Evolutionary conservation across 2,329 filamentous ascomycete species (phyloP), one percentile per base, ranked within the genome.

Genomic region (Paecilomyces sp.): DNA sequence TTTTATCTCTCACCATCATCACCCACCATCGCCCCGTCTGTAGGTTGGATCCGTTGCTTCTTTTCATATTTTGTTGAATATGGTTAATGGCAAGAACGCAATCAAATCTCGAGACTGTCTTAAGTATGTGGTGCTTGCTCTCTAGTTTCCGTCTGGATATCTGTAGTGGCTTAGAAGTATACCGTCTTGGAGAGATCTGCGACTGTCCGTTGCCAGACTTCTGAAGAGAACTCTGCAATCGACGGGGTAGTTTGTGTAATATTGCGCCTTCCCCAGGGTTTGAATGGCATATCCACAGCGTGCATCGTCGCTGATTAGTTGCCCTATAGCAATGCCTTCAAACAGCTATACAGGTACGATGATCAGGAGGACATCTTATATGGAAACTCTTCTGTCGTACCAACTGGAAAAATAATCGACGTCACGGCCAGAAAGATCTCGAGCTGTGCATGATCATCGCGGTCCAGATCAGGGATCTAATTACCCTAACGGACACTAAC

Each of bases 61-160:
- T 67, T 63, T 64, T 47, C 41, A 47, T 47, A 47, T 47, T 47
- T 58, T 62, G 63, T 68, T 59, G 62, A 67, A 72, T 62, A 71
- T 68, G 69, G 72, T 67, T 74, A 74, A 74, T 72, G 70, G 68
- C 68, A 67, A 72, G 67, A 67, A 70, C 64, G 57, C 58, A 61
- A 56, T 41, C 55, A 56, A 54, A 51, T 54, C 52, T 57, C 31
- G 25, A 57, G 55, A 47, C 41, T 47, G 41, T 47, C 41, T 47
- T 18, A 57, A 50, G n/a, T 4, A 3, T 55, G 34, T 56, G 54
- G 54, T 52, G 22, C 36, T 30, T 13, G 28, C n/a, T 57, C 18
- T 24, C 22, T 12, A 33, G 31, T 8, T 33, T 9, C 8, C 41
- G 5, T 9, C 15, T 9, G 6, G 41, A 47, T 18, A 8, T 18